Evolutionary conservation across 2,329 filamentous ascomycete genomes (phyloP), one percentile per base, ranked within the genome.

Genomic region (Curvularia sp.): DNA sequence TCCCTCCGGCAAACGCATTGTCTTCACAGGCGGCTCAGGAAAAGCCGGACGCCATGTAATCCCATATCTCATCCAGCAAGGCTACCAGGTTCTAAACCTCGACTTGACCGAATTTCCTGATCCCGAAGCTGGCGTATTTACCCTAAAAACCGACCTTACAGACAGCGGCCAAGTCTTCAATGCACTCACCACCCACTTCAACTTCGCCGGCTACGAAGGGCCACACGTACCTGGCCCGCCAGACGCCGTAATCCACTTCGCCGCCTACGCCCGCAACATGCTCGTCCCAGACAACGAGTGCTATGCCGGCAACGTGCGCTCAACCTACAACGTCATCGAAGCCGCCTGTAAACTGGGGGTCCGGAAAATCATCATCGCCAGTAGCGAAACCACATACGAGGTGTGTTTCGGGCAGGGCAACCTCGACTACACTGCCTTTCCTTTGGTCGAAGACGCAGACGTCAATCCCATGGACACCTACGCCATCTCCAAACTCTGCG

Each of bases 271-370:
- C 0, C 79, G 86, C 26, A 86, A 86, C 65, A 82, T 88, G 81
- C 78, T 88, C 2, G 85, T 86, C 0, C 85, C 85, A 0, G 86
- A 89, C 67, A 85, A 83, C 51, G 84, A 87, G 67, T 83, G 80
- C 51, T 89, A 86, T 73, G 78, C 78, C 18, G 81, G 77, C 26
- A 89, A 89, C 65, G 80, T 84, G 0, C 76, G 79, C 0, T 79
- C 81, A 9, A 86, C 84, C 0, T 88, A 88, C 74, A 89, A 89
- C 65, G 81, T 88, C 24, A 82, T 89, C 61, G 86, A 89, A 73
- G 85, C 85, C 0, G 85, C 86, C 0, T 86, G 81, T 67, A 87
- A 87, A 61, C 77, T 88, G 0, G 85, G 85, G 12, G 83, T 89
- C 6, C 82, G 81, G 63, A 89, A 89, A 67, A 83, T 89, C 65